Conservation (phyloP, 768 basidiomycete genomes). For the Lactarius quietus region DNA sequence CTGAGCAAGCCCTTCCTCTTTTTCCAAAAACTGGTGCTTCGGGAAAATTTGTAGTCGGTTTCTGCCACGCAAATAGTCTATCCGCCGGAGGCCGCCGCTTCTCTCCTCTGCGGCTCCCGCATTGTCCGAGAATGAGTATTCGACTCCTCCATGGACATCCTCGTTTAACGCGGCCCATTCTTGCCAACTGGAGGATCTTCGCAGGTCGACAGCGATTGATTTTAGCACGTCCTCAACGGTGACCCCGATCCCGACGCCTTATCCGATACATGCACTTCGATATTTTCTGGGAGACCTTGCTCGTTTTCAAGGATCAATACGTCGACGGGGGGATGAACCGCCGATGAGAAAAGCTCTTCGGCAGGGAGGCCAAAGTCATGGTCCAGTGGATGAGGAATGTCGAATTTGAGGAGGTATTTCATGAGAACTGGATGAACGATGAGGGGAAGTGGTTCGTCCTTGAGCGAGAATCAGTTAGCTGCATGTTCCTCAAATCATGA, state of each 20-base stretch:
- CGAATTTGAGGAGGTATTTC: no score
- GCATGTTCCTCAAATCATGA: background rate
- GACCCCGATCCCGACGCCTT: background rate
- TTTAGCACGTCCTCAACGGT: slow-evolving; percentile 12
- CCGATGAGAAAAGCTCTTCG: no score
- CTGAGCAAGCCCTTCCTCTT: slow-evolving; percentile 11
- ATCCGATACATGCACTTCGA: background rate
- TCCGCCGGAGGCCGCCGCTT: background rate
- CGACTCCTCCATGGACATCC: background rate
- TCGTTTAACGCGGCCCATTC: background rate
- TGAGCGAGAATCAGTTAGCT: background rate
- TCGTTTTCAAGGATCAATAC: no score
- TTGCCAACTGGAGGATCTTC: background rate
- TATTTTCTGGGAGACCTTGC: slow-evolving; percentile 5
- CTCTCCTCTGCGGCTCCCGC: background rate
- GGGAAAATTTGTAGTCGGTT: slow-evolving; percentile 14
- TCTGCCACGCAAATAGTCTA: slow-evolving; percentile 9
- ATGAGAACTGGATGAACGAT: no score
- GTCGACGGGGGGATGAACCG: no score
- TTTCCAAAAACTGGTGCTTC: background rate
- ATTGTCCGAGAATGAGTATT: background rate
- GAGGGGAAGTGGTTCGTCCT: slow-evolving; percentile 7
- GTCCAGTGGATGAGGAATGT: no score
- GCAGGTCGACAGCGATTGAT: slow-evolving; percentile 2
- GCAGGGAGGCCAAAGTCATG: no score